Base-by-base conservation (phyloP, 345 rosid species). In the Melaleuca alternifolia region DNA sequence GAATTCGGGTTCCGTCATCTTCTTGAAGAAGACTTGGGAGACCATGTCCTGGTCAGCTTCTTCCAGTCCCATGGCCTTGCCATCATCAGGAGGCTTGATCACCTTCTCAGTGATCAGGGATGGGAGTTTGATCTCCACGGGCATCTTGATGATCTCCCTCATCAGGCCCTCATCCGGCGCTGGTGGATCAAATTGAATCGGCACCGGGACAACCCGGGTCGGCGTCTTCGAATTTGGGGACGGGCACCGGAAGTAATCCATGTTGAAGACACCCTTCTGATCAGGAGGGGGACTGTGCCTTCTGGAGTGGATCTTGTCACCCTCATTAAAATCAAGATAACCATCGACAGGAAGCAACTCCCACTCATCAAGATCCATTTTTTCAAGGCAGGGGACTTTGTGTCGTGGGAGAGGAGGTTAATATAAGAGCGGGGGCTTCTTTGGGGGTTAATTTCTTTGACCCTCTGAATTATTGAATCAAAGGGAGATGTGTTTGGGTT, bases 311-410 rank as follows among this genome's bases (percentile, higher is more conserved):
- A 88, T 87, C 54, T 89, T 91, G 15, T 87, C 89, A 50, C 92
- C 94, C 33, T 89, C 93, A 51, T 81, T 91, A 62, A 90, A 89
- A 88, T 92, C 95, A 81, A 88, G 87, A 87, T 91, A 89, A 28
- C 91, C 91, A 76, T 89, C 90, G 79, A 57, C 90, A 11, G 99
- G 94, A 33, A 97, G 94, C 57, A 95, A 75, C 87, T 95, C 99
- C 99, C 99, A 97, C 85, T 94, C 99, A n/a, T 95, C 98, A 71
- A 93, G 92, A 92, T 96, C 98, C 98, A 97, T 95, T 26, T 83
- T 12, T 10, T 88, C 87, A 5, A 18, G 79, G 46, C 20, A 16
- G 77, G 56, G 56, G 23, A 20, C 57, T 54, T 6, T 2, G 79
- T 33, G 6, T 2, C 0, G 79, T 9, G 79, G 13, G 21, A 33